Conservation (phyloP, 345 rosid genomes). For the Citrus medica region DNA sequence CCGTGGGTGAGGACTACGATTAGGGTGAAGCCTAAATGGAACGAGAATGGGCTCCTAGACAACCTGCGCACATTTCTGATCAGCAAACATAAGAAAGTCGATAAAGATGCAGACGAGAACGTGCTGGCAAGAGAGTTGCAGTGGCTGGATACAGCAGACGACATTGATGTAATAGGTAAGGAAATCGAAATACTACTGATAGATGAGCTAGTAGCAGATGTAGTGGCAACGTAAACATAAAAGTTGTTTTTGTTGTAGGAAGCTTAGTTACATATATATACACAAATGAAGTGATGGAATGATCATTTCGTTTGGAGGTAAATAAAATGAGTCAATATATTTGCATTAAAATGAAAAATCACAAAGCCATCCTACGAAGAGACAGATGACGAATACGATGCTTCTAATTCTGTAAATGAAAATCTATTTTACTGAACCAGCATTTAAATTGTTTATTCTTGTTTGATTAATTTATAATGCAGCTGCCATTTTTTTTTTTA, state of each 20-base stretch:
- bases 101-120: slow-evolving; percentile 35
- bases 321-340: slow-evolving; percentile 9
- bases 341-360: slow-evolving; percentile 4
- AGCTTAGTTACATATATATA: slow-evolving; percentile 11
- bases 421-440: too few species aligned
- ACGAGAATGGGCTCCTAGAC: slow-evolving; percentile 38
- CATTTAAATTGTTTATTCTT: too few species aligned
- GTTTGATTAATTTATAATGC: neutral
- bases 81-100: slow-evolving; percentile 33
- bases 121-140: slow-evolving; percentile 31
- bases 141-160: slow-evolving; percentile 61
- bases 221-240: slow-evolving; percentile 29
- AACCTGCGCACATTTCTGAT: slow-evolving; percentile 36
- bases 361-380: neutral
- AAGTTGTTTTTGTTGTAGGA: slow-evolving; percentile 16
- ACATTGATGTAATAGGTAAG: slow-evolving; percentile 59
- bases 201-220: slow-evolving; percentile 63
- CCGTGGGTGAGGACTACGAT: slow-evolving; percentile 54
- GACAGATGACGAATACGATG: neutral
- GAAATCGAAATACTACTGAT: slow-evolving; percentile 64
- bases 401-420: neutral
- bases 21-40: slow-evolving; percentile 33
- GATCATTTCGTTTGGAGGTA: slow-evolving; percentile 23
- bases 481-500: neutral
- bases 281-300: slow-evolving; percentile 25